Conservation (phyloP, 2,329 filamentous ascomycete species). For the Alternaria gaisen region DNA sequence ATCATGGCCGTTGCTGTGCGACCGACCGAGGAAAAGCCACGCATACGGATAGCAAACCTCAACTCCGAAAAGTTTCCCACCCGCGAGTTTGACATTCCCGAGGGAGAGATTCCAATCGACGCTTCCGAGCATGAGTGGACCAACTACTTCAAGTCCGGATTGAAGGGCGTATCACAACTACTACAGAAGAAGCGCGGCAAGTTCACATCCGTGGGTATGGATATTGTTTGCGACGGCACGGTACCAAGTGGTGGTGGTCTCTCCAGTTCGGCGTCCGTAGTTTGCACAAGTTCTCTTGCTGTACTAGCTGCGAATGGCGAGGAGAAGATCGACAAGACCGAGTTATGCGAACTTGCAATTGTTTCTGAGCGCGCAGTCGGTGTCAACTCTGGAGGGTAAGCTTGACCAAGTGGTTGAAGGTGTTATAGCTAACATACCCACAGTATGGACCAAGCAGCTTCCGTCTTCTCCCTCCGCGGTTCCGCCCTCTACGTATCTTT, state of each 20-base stretch:
- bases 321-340: slow-evolving; percentile 82
- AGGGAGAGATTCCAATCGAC: slow-evolving; percentile 73
- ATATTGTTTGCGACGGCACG: slow-evolving; percentile 88
- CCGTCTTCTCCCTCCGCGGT: slow-evolving; percentile 87
- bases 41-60: slow-evolving; percentile 82
- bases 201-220: slow-evolving; percentile 79
- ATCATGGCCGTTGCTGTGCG: slow-evolving; percentile 78
- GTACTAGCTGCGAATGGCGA: slow-evolving; percentile 87
- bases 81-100: slow-evolving; percentile 76
- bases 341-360: slow-evolving; percentile 90
- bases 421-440: slow-evolving; percentile 30
- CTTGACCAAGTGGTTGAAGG: not conserved
- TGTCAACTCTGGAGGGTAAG: slow-evolving; percentile 92
- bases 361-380: slow-evolving; percentile 93
- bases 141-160: slow-evolving; percentile 96
- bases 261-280: slow-evolving; percentile 92
- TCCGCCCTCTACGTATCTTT: slow-evolving; percentile 92
- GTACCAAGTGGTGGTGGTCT: slow-evolving; percentile 92
- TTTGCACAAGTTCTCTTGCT: slow-evolving; percentile 87
- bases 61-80: slow-evolving; percentile 77
- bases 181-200: slow-evolving; percentile 72
- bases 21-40: slow-evolving; percentile 63
- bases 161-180: slow-evolving; percentile 81
- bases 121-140: slow-evolving; percentile 89
- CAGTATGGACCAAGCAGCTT: slow-evolving; percentile 97